Conservation (phyloP, 2,329 filamentous ascomycete species). For the Alternaria sp. region DNA sequence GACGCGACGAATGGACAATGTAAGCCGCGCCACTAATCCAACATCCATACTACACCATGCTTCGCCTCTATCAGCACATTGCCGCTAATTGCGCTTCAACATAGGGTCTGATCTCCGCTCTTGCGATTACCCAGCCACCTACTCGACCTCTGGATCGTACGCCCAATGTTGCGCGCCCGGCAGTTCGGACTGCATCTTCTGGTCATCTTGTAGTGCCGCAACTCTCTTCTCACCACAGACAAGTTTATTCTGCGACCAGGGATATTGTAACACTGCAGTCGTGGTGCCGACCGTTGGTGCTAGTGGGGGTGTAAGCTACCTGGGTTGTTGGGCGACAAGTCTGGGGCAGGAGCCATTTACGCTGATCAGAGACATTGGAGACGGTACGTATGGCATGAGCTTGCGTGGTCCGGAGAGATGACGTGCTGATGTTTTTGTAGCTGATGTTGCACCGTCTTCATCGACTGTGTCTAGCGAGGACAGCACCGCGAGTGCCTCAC, state of each 20-base stretch:
- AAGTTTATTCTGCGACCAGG: conserved; percentile 31
- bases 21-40: conserved; percentile 11
- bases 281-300: conserved; percentile 31
- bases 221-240: conserved; percentile 29
- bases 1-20: conserved; percentile 24
- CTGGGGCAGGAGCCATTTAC: conserved; percentile 19
- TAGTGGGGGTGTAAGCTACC: conserved; percentile 20
- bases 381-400: not conserved
- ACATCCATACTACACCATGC: too few relatives aligned
- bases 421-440: not conserved
- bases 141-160: conserved; percentile 28
- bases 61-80: too few relatives aligned
- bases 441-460: not conserved
- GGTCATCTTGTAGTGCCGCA: conserved; percentile 29
- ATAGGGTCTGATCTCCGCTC: conserved; percentile 30
- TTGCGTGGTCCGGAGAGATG: not conserved
- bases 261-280: conserved; percentile 35
- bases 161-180: conserved; percentile 31
- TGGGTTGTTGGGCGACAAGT: conserved; percentile 37
- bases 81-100: not conserved
- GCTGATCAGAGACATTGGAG: not conserved
- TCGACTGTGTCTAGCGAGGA: not conserved
- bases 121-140: conserved; percentile 36
- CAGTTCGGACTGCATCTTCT: conserved; percentile 28
- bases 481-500: not conserved